Evolutionary conservation across 345 rosid genomes (phyloP).

Genomic region (Eucalyptus victrix): DNA sequence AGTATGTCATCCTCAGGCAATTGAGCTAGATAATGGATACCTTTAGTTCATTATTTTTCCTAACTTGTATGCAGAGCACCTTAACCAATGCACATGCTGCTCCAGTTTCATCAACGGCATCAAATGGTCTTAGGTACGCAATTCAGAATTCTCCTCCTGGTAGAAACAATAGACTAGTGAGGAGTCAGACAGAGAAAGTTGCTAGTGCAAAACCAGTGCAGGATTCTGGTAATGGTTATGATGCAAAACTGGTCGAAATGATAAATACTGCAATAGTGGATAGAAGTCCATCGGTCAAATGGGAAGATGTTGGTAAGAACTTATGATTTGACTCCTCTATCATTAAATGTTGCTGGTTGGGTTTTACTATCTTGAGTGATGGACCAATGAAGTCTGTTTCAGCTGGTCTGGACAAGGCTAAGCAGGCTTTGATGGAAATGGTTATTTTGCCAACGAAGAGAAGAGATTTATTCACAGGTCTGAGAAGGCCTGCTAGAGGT

Average conservation of each 20-base stretch:
- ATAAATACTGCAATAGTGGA: slow-evolving; percentile 85
- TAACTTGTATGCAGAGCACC: slow-evolving; percentile 39
- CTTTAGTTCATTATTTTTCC: background rate
- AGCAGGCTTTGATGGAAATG: slow-evolving; percentile 93
- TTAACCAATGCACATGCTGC: slow-evolving; percentile 24
- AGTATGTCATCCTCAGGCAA: background rate
- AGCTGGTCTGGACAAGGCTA: slow-evolving; percentile 98
- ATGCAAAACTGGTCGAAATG: slow-evolving; percentile 74
- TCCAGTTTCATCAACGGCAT: slow-evolving; percentile 35
- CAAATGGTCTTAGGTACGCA: slow-evolving; percentile 21
- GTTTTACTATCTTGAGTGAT: background rate
- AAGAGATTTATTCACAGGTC: slow-evolving; percentile 93
- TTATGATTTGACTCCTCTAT: background rate
- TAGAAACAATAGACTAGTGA: slow-evolving; percentile 10
- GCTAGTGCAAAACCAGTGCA: slow-evolving; percentile 30
- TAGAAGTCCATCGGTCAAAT: slow-evolving; percentile 87
- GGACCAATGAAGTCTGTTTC: slow-evolving; percentile 1
- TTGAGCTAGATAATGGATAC: background rate
- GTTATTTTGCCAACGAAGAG: slow-evolving; percentile 90
- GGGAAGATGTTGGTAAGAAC: slow-evolving; percentile 96
- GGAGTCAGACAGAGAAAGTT: slow-evolving; percentile 29
- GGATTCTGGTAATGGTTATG: slow-evolving; percentile 54
- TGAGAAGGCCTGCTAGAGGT: slow-evolving; percentile 95
- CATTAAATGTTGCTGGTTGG: background rate
- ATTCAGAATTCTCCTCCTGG: slow-evolving; percentile 22